Evolutionary conservation across 2,329 filamentous ascomycete genomes (phyloP), one percentile per base, ranked within the genome.

Genomic region (Ophiostoma australiae): DNA sequence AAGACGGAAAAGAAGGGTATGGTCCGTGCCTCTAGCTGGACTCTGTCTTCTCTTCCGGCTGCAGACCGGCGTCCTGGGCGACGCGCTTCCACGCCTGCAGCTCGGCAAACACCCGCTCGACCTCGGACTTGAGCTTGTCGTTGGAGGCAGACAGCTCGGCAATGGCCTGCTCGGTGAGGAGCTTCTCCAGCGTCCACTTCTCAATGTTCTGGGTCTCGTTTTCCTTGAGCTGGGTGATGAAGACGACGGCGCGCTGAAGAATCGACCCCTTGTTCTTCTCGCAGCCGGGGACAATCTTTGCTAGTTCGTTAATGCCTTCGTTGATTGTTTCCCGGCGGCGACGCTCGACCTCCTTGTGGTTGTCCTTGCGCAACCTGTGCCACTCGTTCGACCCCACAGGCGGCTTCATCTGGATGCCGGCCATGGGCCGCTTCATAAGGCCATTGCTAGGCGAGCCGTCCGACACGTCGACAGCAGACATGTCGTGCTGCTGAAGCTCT

Each of bases 231-330:
- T 97, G 93, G 13, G 89, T 91, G 78, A 99, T 98, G 82, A 97
- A 98, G 74, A 93, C 90, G 11, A 97, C 94, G 0, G 95, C 93
- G 44, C 94, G 92, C 78, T 96, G 92, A 52, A 99, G 84, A 74
- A 99, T 98, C 2, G 93, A 96, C 0, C 95, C 95, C 81, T 99
- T 99, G 84, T 99, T 98, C 85, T 98, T 99, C 81, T 99, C 95
- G 77, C 94, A 97, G 17, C 93, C 93, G 0, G 95, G 95, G 0
- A 99, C 95, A 75, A 99, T 97, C 82, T 97, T 98, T 75, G 94
- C 92, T 39, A 99, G 87, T 80, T 98, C 95, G 78, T 97, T 98
- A 76, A 99, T 99, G 68, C 95, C 95, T 81, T 99, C 95, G 75
- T 99, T 99, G 79, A 99, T 99, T 0, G 95, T 97, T 81, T 99